phyloP scores from a whole-genome alignment of 352 stramenopile species.

The Pseudoperonospora humuli region DNA sequence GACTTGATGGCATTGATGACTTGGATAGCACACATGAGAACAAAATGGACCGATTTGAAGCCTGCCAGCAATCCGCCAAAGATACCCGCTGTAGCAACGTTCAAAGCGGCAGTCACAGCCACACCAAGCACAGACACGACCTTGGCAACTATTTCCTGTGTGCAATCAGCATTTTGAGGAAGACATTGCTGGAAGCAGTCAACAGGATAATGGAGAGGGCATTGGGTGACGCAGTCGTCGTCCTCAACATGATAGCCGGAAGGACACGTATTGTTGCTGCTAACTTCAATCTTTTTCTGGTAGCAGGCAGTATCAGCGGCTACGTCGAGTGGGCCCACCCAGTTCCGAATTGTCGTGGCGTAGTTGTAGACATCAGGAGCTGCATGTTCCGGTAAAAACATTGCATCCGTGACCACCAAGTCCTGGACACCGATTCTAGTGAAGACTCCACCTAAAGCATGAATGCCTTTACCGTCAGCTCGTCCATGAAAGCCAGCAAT shows the following conservation, averaged over 20 bases:
- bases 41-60: conserved; percentile 6
- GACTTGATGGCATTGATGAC: conserved; percentile 19
- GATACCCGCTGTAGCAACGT: conserved; percentile 26
- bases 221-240: conserved; percentile 37
- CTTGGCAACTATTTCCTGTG: conserved; percentile 30
- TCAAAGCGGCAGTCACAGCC: conserved; percentile 14
- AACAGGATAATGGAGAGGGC: conserved; percentile 33
- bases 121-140: conserved; percentile 23
- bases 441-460: conserved; percentile 16
- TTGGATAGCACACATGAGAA: conserved; percentile 13
- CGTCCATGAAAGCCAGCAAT: conserved; percentile 20
- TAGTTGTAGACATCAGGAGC: conserved; percentile 17
- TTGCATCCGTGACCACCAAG: conserved; percentile 11
- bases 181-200: conserved; percentile 31
- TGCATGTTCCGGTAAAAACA: conserved; percentile 4
- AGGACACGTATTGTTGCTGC: conserved; percentile 24
- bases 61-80: conserved; percentile 17
- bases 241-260: conserved; percentile 38
- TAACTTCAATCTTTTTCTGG: conserved; percentile 17
- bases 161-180: conserved; percentile 32
- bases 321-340: conserved; percentile 22
- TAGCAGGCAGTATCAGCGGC: conserved; percentile 17
- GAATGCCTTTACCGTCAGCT: conserved; percentile 3
- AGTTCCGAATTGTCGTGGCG: conserved; percentile 26
- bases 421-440: conserved; percentile 4